Base-by-base conservation (phyloP, 2,329 filamentous ascomycete species). In the Hawksworthiomyces lignivorus region DNA sequence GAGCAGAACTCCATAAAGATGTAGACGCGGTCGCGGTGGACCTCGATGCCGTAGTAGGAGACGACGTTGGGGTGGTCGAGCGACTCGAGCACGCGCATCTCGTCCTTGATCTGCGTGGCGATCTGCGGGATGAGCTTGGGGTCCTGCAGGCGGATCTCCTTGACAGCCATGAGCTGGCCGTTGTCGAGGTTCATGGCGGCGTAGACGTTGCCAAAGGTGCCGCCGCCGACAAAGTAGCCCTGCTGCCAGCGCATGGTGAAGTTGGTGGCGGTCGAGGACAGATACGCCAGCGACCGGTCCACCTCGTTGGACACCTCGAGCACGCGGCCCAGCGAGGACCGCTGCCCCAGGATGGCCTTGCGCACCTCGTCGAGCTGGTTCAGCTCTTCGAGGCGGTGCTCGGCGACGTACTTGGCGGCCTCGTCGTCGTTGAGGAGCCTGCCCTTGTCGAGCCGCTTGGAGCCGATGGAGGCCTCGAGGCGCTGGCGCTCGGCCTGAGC, bases 1-100 rank as follows among this genome's bases (percentile, higher is more conserved):
- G 88, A 94, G 62, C 92, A 98, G 63, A 94, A 97, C 62, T 98
- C 92, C 92, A 98, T 98, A 61, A 98, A 98, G 52, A 98, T 96
- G 63, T 97, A 98, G n/a, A 98, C 92, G 58, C 95, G 92, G 70
- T 98, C 92, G 49, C 92, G 80, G 63, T 98, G 92, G 3, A 96
- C 92, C 62, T 98, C 92, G 56, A 98, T 97, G 45, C 92, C 92
- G 57, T 92, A 92, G 64, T 98, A 98, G 9, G 88, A 90, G 18
- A 98, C 94, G 47, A 98, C 87, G 58, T 98, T 98, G 18, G 92
- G 92, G 58, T 98, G 92, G 56, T 98, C 89, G 34, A 98, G 74
- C 1, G 96, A 84, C 62, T 97, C 90, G 36, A 98, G 69, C 5
- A 98, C 90, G 39, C 84, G 84, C 89, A 98, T 97, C 61, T 98